phyloP scores from a whole-genome alignment of 805 yeast genomes.

The Yamadazyma akitaensis region DNA sequence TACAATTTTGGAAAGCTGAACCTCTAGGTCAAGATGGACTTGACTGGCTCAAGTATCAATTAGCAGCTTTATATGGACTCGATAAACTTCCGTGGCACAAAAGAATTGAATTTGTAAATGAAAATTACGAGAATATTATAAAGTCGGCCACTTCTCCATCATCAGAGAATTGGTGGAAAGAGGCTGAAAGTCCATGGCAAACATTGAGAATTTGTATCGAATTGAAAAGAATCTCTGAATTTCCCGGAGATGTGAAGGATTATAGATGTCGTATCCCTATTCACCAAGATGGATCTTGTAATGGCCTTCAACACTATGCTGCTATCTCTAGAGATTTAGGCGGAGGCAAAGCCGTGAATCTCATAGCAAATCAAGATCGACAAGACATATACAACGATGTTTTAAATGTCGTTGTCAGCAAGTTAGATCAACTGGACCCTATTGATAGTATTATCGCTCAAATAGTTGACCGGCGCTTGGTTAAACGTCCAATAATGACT shows the following conservation, averaged over 20 bases:
- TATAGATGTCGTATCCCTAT: constrained; percentile 32
- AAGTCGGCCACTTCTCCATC: constrained; percentile 29
- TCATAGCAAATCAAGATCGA: constrained; percentile 16
- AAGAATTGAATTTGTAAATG: constrained; percentile 25
- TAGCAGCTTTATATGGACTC: constrained; percentile 32
- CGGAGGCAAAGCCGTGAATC: constrained; percentile 40
- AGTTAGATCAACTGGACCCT: constrained; percentile 9
- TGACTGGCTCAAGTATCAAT: constrained; percentile 38
- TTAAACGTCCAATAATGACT: constrained; percentile 45
- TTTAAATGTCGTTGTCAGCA: constrained; percentile 21
- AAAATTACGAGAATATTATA: constrained; percentile 19
- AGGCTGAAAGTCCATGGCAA: constrained; percentile 41
- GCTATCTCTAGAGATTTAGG: constrained; percentile 36
- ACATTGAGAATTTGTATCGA: constrained; percentile 34
- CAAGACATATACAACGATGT: constrained; percentile 37
- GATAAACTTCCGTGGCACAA: constrained; percentile 25
- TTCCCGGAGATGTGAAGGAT: constrained; percentile 12
- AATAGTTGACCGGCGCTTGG: constrained; percentile 27
- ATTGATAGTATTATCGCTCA: constrained; percentile 16
- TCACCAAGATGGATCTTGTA: constrained; percentile 45
- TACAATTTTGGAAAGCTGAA: constrained; percentile 37
- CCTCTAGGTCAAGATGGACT: constrained; percentile 35
- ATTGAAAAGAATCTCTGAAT: constrained; percentile 18
- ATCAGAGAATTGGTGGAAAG: constrained; percentile 32
- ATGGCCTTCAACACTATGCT: constrained; percentile 46